phyloP scores from a whole-genome alignment of 306 rosid species.

The Lagenaria siceraria region DNA sequence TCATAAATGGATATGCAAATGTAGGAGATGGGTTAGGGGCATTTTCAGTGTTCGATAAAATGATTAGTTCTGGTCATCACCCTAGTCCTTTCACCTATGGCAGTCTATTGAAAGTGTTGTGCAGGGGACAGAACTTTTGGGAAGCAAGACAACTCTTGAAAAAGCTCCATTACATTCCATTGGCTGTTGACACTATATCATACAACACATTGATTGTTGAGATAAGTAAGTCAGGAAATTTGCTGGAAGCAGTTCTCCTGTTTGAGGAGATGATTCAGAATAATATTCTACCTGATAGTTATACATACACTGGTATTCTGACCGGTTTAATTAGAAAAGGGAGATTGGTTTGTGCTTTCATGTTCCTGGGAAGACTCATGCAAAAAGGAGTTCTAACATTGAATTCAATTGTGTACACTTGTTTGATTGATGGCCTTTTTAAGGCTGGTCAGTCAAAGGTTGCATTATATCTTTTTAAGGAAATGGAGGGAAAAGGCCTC shows the following conservation, averaged over 20 bases:
- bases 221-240: constrained; percentile 44
- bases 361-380: constrained; percentile 33
- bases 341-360: constrained; percentile 44
- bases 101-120: constrained; percentile 53
- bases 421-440: constrained; percentile 48
- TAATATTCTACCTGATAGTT: constrained; percentile 40
- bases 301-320: constrained; percentile 47
- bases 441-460: constrained; percentile 55
- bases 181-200: constrained; percentile 34
- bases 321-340: constrained; percentile 47
- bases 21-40: constrained; percentile 46
- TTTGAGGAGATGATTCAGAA: constrained; percentile 48
- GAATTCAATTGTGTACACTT: constrained; percentile 39
- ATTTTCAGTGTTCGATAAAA: constrained; percentile 41
- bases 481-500: constrained; percentile 47
- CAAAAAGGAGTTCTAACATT: constrained; percentile 32
- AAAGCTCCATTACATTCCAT: constrained; percentile 35
- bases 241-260: constrained; percentile 37
- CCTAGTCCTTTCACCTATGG: constrained; percentile 56
- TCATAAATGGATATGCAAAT: constrained; percentile 48
- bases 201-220: constrained; percentile 48
- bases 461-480: constrained; percentile 46
- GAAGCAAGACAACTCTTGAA: constrained; percentile 36
- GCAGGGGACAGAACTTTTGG: constrained; percentile 42
- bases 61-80: constrained; percentile 42